phyloP scores from a whole-genome alignment of 495 filamentous ascomycete species.

The Aeminium ludgeri region DNA sequence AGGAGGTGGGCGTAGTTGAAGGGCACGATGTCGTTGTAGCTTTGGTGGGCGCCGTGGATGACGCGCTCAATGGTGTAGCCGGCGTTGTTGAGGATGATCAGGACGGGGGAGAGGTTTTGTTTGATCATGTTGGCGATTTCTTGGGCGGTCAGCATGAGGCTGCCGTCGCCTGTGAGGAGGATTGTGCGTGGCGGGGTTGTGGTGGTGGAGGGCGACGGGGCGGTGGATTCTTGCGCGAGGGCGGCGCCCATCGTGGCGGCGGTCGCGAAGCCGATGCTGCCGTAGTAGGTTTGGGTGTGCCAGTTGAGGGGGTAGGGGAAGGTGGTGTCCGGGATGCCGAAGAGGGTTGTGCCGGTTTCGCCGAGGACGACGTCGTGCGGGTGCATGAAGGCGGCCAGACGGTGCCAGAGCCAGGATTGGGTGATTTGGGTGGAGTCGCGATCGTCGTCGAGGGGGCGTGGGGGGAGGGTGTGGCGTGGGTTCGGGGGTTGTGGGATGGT shows the following conservation, averaged over 20 bases:
- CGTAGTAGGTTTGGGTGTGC: constrained; percentile 25
- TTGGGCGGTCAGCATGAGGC: constrained; percentile 24
- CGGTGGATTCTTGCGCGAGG: constrained; percentile 16
- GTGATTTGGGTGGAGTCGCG: constrained; percentile 20
- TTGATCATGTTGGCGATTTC: constrained; percentile 28
- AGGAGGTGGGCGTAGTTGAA: constrained; percentile 23
- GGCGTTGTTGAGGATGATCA: constrained; percentile 25
- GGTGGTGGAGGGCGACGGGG: not conserved
- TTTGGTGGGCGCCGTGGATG: constrained; percentile 24
- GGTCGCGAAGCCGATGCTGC: constrained; percentile 25
- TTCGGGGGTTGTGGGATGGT: constrained; percentile 7
- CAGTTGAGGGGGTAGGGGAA: constrained; percentile 15
- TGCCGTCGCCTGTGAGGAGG: constrained; percentile 25
- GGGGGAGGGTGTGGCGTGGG: constrained; percentile 9
- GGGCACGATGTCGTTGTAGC: constrained; percentile 27
- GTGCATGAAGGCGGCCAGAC: constrained; percentile 16
- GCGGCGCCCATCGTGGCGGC: constrained; percentile 23
- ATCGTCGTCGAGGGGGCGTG: constrained; percentile 12
- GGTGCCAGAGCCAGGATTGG: constrained; percentile 25
- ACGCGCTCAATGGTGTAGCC: constrained; percentile 28
- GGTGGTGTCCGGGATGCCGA: constrained; percentile 18
- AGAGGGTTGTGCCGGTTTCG: constrained; percentile 25
- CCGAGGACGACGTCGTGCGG: constrained; percentile 23
- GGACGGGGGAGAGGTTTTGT: constrained; percentile 12
- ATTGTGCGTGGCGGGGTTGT: constrained; percentile 21